Evolutionary conservation across 345 rosid genomes (phyloP), one percentile per base, ranked within the genome.

Genomic region (Psidium friedrichsthalianum): DNA sequence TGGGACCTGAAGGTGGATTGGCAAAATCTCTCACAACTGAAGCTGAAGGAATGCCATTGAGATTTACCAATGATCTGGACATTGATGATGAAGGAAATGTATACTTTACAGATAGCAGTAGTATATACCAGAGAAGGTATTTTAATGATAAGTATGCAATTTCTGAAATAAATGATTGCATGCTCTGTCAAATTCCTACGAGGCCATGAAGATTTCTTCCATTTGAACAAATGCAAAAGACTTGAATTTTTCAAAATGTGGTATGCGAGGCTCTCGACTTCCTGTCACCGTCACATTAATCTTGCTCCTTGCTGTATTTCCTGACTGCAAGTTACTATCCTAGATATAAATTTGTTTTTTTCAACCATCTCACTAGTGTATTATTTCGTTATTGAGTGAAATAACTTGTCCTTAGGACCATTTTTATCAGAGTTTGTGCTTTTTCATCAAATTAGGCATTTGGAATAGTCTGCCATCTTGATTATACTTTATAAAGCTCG

Each of bases 31-130:
- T 97, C 83, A 84, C 93, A 40, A 92, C 94, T 55, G 97, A 94
- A 86, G 98, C 95, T 85, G 98, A 95, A 61, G 98, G 99, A 11
- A 90, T 94, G 52, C 96, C 96, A 0, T 83, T 97, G 85, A 82
- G 92, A 86, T 97, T 97, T 88, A 93, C 97, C 84, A 97, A 95
- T 85, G 99, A 97, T 76, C 95, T 97, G 88, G 98, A 97, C 88
- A 89, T 97, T 86, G 98, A 95, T 86, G 94, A 93, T 15, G 95
- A 95, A 88, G 98, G 98, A 56, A 95, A 90, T 86, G 84, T 96
- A 85, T 96, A 96, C 88, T 96, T 96, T 53, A 96, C 99, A 11
- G 98, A 96, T 89, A 96, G 98, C 92, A 96, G 99, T 87, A 90
- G 88, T 54, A 86, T 83, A 59, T 97, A 93, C 90, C 94, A 94